Evolutionary conservation across 257 asterid species (phyloP).

Genomic region (Mitragyna speciosa): DNA sequence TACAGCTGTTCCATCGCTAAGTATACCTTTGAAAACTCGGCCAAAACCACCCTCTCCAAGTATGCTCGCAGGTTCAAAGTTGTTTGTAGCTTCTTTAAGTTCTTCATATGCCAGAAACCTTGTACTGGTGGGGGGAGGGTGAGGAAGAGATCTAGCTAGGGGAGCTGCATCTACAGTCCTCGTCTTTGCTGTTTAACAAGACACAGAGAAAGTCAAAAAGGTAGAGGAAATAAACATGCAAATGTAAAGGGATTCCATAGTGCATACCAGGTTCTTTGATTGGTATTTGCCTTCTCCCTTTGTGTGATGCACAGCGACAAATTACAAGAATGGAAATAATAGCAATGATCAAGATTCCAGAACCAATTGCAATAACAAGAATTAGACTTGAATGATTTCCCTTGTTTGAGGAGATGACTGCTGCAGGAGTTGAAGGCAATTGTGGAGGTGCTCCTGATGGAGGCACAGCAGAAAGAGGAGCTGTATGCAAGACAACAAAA

Average conservation of each 20-base stretch:
- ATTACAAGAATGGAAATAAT: conserved; percentile 49
- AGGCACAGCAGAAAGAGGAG: conserved; percentile 60
- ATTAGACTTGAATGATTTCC: conserved; percentile 52
- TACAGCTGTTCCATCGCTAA: conserved; percentile 87
- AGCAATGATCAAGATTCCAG: conserved; percentile 55
- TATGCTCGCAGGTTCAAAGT: conserved; percentile 68
- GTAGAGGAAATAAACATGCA: neutral
- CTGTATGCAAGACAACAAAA: conserved; percentile 40
- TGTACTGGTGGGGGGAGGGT: conserved; percentile 85
- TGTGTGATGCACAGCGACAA: conserved; percentile 58
- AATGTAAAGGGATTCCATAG: neutral
- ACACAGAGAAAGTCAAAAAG: conserved; percentile 3
- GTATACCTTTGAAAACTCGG: conserved; percentile 81
- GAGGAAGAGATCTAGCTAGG: conserved; percentile 65
- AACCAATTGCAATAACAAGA: conserved; percentile 71
- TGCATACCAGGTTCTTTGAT: conserved; percentile 58
- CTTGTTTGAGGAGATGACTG: conserved; percentile 42
- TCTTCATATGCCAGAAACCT: conserved; percentile 77
- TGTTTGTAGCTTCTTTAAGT: conserved; percentile 86
- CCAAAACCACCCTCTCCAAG: conserved; percentile 99
- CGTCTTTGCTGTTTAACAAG: conserved; percentile 47
- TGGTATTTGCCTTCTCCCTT: conserved; percentile 46
- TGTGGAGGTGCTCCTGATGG: conserved; percentile 51
- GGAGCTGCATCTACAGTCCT: conserved; percentile 44
- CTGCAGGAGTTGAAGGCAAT: conserved; percentile 57